Evolutionary conservation across 331 rosid genomes (phyloP), one percentile per base, ranked within the genome.

Genomic region (Arachis monticola): DNA sequence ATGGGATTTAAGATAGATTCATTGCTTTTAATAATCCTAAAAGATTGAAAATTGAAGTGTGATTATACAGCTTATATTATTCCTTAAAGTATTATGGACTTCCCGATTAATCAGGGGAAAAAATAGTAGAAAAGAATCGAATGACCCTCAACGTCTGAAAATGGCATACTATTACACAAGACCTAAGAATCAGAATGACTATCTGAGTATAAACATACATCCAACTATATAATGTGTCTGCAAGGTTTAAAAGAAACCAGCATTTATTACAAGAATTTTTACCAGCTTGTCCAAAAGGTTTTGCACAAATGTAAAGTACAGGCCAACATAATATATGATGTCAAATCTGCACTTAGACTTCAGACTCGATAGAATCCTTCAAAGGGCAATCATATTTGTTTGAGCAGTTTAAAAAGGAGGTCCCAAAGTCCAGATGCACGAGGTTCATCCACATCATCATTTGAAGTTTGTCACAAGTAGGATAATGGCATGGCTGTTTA

Each of bases 351-450:
- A 46, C 30, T 60, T 44, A 12, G 65, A 46, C 30, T 60, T 44
- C 6, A 60, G 77, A 45, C 69, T 44, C 4, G 44, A 72, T 77
- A 60, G 62, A 22, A 67, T 77, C 11, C 70, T 45, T 72, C 42
- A 59, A 51, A 52, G 60, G 48, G 64, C 64, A 51, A 38, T 48
- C 64, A 67, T 7, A 60, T 27, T 67, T 77, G 62, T 60, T 52
- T 66, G 60, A 60, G 11, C 58, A 61, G 69, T 12, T 48, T 48
- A 30, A 51, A 30, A 42, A 35, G 14, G 69, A 46, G 14, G 44
- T 30, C 45, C n/a, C 1, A 52, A 46, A 62, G 3, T 35, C 4
- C 40, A 51, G 62, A 78, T 22, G 42, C 62, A 69, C 8, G 42
- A 78, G 67, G 41, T 8, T 59, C 67, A 45, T 70, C 53, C 67